Base-by-base conservation (phyloP, 495 filamentous ascomycete genomes). In the Penicillium crystallinum region DNA sequence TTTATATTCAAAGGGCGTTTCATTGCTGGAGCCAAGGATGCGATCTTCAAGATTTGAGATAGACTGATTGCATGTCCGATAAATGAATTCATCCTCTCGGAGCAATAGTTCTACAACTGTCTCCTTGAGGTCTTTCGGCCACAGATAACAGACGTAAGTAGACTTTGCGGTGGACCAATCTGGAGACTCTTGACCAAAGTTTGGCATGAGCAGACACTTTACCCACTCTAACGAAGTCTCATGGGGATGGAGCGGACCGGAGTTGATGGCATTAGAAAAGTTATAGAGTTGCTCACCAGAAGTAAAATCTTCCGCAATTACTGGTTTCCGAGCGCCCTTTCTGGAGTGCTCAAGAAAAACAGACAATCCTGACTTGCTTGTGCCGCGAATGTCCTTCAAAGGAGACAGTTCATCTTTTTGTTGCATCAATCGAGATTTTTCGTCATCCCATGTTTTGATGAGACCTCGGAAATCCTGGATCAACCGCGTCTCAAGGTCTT, bases 331-430 rank as follows among this genome's bases (percentile, higher is more conserved):
- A 9, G 76, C 67, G 10, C 79, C 77, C 11, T 83, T 77, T 47
- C 85, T 88, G 1, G 89, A 84, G 59, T 91, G 84, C 45, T 91
- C 88, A 5, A 92, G 76, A 53, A 95, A 93, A 4, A 88, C 83
- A 12, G 86, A 80, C 9, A 92, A 69, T 61, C 86, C 66, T 69
- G 81, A 58, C 70, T 71, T 75, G 75, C 80, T 59, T 66, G 75
- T 57, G n/a, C 70, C 64, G 30, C 60, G 68, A 27, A 71, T 64
- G 43, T 69, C 61, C 70, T 77, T 56, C 65, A 79, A 33, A 61
- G 71, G 38, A 61, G 82, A 62, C 29, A 77, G 56, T 35, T 76
- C 80, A 48, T 83, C 80, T 22, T 76, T 77, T 54, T 80, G 75
- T 9, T 79, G 61, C 47, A 82, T 73, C 17, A 76, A 73, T 31